Conservation (phyloP, 78 protist species). For the Capsaspora owczarzaki region DNA sequence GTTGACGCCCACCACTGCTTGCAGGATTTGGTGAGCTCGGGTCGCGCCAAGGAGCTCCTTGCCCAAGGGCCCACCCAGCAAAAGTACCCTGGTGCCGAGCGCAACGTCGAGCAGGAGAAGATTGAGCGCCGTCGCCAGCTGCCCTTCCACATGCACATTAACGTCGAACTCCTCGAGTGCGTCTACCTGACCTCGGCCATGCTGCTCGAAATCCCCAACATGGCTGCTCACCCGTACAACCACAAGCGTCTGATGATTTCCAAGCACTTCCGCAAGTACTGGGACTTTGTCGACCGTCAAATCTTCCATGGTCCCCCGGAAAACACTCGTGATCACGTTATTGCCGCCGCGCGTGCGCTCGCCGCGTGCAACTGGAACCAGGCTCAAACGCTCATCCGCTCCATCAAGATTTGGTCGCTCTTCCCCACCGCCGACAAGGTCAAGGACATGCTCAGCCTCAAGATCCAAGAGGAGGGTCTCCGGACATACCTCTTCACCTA, state of each 20-base stretch:
- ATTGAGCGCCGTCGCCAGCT: slow-evolving; percentile 58
- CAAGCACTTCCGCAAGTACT: slow-evolving; percentile 51
- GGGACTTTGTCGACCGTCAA: slow-evolving; percentile 1
- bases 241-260: slow-evolving; percentile 25
- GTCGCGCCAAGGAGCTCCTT: slow-evolving; percentile 65
- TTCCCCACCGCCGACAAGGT: slow-evolving; percentile 49
- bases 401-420: slow-evolving; percentile 57
- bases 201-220: slow-evolving; percentile 67
- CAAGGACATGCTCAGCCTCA: slow-evolving; percentile 18
- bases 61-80: slow-evolving; percentile 64
- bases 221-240: background rate
- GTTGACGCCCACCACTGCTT: slow-evolving; percentile 74
- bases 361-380: slow-evolving; percentile 69
- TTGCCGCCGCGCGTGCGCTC: slow-evolving; percentile 63
- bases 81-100: slow-evolving; percentile 26
- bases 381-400: slow-evolving; percentile 32
- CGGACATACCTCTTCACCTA: slow-evolving; percentile 66
- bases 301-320: slow-evolving; percentile 72
- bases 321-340: slow-evolving; percentile 69
- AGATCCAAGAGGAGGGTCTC: slow-evolving; percentile 67
- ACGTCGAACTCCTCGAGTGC: slow-evolving; percentile 84
- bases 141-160: slow-evolving; percentile 94
- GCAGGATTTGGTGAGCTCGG: slow-evolving; percentile 34
- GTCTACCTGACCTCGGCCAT: slow-evolving; percentile 75
- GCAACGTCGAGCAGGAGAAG: slow-evolving; percentile 52